A percentile compares a stretch with the other conserved stretches of the same genome.
Evolutionary conservation across 1,139 yeast genomes (phyloP).

Genomic region (Nakaseomyces sp.): DNA sequence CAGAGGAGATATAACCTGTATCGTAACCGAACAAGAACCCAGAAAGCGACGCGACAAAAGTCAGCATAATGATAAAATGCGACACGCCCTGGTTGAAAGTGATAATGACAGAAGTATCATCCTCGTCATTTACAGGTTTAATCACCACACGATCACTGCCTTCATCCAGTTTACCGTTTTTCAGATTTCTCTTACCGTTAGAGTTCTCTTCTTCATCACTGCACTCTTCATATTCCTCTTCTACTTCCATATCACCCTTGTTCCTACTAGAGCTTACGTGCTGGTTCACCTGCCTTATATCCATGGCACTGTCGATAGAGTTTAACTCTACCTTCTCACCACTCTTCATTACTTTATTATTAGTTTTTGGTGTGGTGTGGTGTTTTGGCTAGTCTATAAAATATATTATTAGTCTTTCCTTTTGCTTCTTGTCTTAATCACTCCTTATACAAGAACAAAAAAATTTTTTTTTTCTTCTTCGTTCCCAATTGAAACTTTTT

Average conservation of each 20-base stretch:
- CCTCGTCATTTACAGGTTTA: slow-evolving; percentile 37
- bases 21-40: slow-evolving; percentile 97
- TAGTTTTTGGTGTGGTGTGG: too few species aligned
- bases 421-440: too few species aligned
- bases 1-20: slow-evolving; percentile 91
- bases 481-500: too few species aligned
- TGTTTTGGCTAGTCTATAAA: too few species aligned
- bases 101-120: slow-evolving; percentile 35
- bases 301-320: slow-evolving; percentile 5
- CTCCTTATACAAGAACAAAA: too few species aligned
- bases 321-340: slow-evolving; percentile 4
- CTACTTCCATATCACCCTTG: not conserved
- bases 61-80: slow-evolving; percentile 54
- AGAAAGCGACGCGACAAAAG: slow-evolving; percentile 77
- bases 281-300: slow-evolving; percentile 4
- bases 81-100: slow-evolving; percentile 46
- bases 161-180: slow-evolving; percentile 4
- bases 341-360: too few species aligned
- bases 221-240: not conserved
- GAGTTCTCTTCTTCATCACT: not conserved
- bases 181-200: not conserved
- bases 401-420: too few species aligned
- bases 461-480: too few species aligned
- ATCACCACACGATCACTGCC: slow-evolving; percentile 23
- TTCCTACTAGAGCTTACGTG: not conserved